Percentiles rank a stretch among this genome's conserved stretches.
These are phyloP conservation scores for Botrytis hyacinthi DNA, from an alignment of 2,329 filamentous ascomycete species.

Conservation along the genomic window DNA sequence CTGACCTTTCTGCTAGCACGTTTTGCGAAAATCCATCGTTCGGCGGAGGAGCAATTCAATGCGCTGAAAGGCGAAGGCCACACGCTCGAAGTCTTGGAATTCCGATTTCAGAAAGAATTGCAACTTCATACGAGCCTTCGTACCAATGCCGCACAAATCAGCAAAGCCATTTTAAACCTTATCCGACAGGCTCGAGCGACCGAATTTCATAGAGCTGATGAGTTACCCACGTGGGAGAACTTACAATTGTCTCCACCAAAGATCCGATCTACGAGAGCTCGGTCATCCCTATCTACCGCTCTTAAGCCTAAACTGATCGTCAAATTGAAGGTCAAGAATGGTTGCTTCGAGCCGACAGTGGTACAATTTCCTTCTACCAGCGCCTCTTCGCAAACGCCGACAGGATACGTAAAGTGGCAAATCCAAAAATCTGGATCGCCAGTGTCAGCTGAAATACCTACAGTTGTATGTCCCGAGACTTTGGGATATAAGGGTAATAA, in stretches of 20 bases:
- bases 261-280: neutral
- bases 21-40: neutral
- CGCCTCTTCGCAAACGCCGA: neutral
- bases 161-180: neutral
- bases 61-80: neutral
- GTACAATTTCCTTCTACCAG: neutral
- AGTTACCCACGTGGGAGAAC: neutral
- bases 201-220: neutral
- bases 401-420: neutral
- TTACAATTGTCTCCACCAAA: neutral
- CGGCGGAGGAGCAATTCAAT: neutral
- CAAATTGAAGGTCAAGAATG: neutral
- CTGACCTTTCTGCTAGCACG: neutral
- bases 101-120: neutral
- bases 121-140: neutral
- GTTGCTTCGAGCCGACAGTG: neutral
- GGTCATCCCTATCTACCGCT: neutral
- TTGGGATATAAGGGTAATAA: neutral
- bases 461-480: neutral
- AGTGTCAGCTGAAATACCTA: neutral
- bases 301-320: neutral
- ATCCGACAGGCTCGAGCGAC: neutral
- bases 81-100: neutral
- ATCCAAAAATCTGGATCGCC: neutral
- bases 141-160: neutral